Conservation (phyloP, 1,284 basidiomycete species). For the Violaceomyces palustris region DNA sequence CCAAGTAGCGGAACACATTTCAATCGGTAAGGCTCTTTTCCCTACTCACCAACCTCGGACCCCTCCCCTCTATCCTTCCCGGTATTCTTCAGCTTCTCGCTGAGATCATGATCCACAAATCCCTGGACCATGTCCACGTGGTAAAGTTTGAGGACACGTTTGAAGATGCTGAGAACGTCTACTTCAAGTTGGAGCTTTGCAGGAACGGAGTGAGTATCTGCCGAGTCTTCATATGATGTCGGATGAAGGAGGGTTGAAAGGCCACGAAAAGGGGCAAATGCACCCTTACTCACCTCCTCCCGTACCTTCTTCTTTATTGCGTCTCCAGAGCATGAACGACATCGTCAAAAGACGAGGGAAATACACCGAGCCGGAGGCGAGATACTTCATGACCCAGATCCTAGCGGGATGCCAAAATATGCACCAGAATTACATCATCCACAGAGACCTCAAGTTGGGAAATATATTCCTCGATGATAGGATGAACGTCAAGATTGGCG, state of each 20-base stretch:
- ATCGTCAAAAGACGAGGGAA: constrained; percentile 80
- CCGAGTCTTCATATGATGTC: background rate
- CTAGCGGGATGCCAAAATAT: constrained; percentile 94
- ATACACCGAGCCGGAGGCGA: constrained; percentile 85
- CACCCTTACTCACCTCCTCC: background rate
- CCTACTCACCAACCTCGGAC: background rate
- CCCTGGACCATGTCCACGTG: constrained; percentile 85
- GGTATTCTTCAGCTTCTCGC: constrained; percentile 79
- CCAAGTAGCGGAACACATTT: no score
- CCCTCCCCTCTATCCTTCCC: no score
- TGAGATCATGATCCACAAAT: constrained; percentile 95
- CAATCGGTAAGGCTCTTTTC: background rate
- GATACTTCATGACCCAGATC: constrained; percentile 88
- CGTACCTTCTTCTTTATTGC: constrained; percentile 37
- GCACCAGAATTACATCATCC: constrained; percentile 82
- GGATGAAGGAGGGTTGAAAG: background rate
- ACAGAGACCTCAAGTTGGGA: constrained; percentile 66
- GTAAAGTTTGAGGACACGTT: constrained; percentile 90
- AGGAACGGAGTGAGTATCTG: constrained; percentile 63
- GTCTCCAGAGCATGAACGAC: constrained; percentile 73
- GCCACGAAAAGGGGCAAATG: background rate
- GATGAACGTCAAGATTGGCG: constrained; percentile 95
- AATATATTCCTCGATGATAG: constrained; percentile 86
- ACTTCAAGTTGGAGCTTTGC: constrained; percentile 93
- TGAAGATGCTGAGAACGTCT: constrained; percentile 91